Evolutionary conservation across 106 monocot genomes (phyloP).

Genomic region (Dendrobium catenatum): DNA sequence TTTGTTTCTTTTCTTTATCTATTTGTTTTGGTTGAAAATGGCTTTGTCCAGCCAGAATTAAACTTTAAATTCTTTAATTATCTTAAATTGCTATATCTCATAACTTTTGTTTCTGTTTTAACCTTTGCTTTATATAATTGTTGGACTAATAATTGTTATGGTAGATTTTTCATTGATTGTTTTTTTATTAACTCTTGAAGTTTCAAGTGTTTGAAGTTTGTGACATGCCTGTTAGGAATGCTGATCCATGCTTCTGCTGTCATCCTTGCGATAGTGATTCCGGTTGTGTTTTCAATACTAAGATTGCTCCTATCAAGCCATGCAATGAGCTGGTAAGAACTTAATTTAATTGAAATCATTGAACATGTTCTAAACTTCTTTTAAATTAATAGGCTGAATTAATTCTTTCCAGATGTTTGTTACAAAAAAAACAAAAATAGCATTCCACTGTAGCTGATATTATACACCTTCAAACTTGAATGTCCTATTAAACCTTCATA

Average conservation of each 20-base stretch:
- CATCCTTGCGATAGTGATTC: slow-evolving; percentile 58
- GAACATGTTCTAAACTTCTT: background rate
- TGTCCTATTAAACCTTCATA: background rate
- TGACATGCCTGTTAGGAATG: slow-evolving; percentile 41
- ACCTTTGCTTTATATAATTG: background rate
- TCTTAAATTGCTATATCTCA: background rate
- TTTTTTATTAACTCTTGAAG: background rate
- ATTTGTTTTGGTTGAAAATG: background rate
- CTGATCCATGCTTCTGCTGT: slow-evolving; percentile 56
- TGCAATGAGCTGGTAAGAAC: slow-evolving; percentile 88
- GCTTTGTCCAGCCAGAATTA: background rate
- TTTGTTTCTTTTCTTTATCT: background rate
- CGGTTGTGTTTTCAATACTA: slow-evolving; percentile 61
- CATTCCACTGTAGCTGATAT: background rate
- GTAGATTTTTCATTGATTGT: background rate
- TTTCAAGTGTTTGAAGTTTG: background rate
- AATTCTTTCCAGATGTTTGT: background rate
- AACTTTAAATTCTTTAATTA: background rate
- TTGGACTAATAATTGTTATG: background rate
- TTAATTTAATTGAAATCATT: slow-evolving; percentile 8
- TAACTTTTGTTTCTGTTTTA: background rate
- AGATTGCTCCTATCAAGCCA: slow-evolving; percentile 74
- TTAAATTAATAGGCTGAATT: background rate
- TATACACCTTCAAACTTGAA: background rate
- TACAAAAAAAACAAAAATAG: background rate